Evolutionary conservation across 441 rosid genomes (phyloP).

Genomic region (Rhodomyrtus psidioides): DNA sequence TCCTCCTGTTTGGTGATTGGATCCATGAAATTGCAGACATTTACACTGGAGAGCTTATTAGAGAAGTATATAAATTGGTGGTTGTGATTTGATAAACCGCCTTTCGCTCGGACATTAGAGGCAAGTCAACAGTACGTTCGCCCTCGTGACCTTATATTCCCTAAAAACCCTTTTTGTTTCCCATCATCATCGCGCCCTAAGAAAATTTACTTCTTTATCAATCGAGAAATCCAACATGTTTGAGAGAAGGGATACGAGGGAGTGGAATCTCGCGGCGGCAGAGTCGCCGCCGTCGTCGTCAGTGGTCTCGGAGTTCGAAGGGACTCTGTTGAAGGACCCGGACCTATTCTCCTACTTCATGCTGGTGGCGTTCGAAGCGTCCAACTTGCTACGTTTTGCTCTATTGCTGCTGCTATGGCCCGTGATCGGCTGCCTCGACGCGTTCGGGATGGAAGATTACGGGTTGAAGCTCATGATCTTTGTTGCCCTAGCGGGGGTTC

Average conservation of each 20-base stretch:
- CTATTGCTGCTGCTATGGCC: constrained; percentile 56
- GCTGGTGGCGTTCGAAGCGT: constrained; percentile 78
- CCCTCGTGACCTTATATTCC: constrained; percentile 3
- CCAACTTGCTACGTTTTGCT: constrained; percentile 61
- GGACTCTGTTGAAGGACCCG: constrained; percentile 49
- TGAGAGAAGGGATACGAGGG: neutral
- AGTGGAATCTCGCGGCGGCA: constrained; percentile 11
- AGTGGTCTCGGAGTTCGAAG: constrained; percentile 72
- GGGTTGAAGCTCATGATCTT: constrained; percentile 61
- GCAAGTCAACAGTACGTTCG: constrained; percentile 33
- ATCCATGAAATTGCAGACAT: neutral
- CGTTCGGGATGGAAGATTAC: constrained; percentile 25
- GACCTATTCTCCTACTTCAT: constrained; percentile 72
- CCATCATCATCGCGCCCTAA: constrained; percentile 2
- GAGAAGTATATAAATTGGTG: constrained; percentile 13
- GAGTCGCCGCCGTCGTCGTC: constrained; percentile 1
- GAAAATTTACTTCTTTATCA: neutral
- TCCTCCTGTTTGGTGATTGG: constrained; percentile 11
- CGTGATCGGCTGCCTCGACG: constrained; percentile 34
- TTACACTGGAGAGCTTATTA: constrained; percentile 21
- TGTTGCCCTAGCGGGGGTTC: constrained; percentile 50
- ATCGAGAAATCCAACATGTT: neutral
- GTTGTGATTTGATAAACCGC: constrained; percentile 67
- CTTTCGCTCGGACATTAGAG: constrained; percentile 18
- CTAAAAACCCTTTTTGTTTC: neutral